Base-by-base conservation (phyloP, 2,329 filamentous ascomycete genomes). In the Colletotrichum sp. region DNA sequence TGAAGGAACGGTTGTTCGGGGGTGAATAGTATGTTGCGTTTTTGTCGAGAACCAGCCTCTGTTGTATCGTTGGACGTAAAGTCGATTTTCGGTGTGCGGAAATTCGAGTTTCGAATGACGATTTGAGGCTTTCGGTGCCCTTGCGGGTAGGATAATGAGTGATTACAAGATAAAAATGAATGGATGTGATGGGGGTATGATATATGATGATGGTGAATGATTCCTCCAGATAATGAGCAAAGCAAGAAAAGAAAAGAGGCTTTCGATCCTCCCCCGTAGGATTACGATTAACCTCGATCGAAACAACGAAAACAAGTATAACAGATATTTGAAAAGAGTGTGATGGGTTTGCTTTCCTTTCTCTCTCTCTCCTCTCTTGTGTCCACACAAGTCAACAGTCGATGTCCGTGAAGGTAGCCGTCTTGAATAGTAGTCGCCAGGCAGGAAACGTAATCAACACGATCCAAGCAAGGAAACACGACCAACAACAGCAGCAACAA, bases 41-140 rank as follows among this genome's bases (percentile, higher is more conserved):
- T 59, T 28, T 36, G 32, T 71, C 60, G 62, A 75, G 69, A 75
- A 68, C 69, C 72, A 75, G 72, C 72, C 72, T 75, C 72, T 66
- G 10, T 52, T 52, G n/a, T 66, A 52, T 66, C 63, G 63, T 49
- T 49, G n/a, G n/a, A 30, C 36, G 32, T 24, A 32, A 32, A 39
- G 32, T 18, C 62, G 62, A 39, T 32, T 44, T 64, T 64, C 28
- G 34, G 8, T 44, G 34, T 64, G 13, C 59, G 16, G 28, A 34
- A 24, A 18, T 44, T 60, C 49, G 26, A 52, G 44, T 52, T 52
- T 52, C 44, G 44, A 52, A 2, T 26, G 32, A 44, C 32, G 24
- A 62, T 59, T 24, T 24, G 49, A 75, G 72, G 72, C 60, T 16
- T 36, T 24, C 21, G n/a, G 21, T 44, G 24, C n/a, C 36, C 24